Percentiles rank a stretch among this genome's conserved stretches.
Evolutionary conservation across 371 early-diverging fungal species (phyloP).

Genomic region (Mucor plumbeus): DNA sequence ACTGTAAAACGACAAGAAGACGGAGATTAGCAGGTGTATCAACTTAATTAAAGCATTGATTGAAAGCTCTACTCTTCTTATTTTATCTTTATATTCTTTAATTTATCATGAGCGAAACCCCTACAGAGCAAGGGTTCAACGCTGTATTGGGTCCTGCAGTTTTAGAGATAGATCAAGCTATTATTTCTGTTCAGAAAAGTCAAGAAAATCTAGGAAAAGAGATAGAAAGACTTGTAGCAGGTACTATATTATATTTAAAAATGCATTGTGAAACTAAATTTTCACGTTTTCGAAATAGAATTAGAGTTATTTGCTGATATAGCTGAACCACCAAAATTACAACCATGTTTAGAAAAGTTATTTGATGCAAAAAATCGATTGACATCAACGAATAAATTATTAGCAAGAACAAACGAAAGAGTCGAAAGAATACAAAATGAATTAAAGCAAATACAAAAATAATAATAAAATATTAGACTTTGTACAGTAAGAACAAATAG

Average conservation of each 20-base stretch:
- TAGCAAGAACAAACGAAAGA: conserved; percentile 55
- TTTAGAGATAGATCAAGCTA: conserved; percentile 58
- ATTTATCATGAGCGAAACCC: conserved; percentile 14
- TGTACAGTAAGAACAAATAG: neutral
- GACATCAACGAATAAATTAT: conserved; percentile 44
- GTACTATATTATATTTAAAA: conserved; percentile 29
- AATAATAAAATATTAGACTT: neutral
- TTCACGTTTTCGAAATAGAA: neutral
- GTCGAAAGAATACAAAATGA: conserved; percentile 49
- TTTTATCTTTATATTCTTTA: neutral
- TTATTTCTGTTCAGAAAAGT: conserved; percentile 55
- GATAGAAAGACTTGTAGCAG: conserved; percentile 61
- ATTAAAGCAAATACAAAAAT: conserved; percentile 10
- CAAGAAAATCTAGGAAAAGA: conserved; percentile 62
- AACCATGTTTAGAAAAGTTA: conserved; percentile 55
- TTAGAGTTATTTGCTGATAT: conserved; percentile 57
- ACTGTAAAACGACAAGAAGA: neutral
- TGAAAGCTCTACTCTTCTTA: neutral
- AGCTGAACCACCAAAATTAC: conserved; percentile 59
- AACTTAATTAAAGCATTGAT: no score
- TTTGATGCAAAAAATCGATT: conserved; percentile 55
- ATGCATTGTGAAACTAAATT: no score
- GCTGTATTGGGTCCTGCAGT: conserved; percentile 56
- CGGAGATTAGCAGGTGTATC: neutral
- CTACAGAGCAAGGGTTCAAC: conserved; percentile 46